Conservation (phyloP, 768 basidiomycete genomes). For the Lactarius hengduanensis region DNA sequence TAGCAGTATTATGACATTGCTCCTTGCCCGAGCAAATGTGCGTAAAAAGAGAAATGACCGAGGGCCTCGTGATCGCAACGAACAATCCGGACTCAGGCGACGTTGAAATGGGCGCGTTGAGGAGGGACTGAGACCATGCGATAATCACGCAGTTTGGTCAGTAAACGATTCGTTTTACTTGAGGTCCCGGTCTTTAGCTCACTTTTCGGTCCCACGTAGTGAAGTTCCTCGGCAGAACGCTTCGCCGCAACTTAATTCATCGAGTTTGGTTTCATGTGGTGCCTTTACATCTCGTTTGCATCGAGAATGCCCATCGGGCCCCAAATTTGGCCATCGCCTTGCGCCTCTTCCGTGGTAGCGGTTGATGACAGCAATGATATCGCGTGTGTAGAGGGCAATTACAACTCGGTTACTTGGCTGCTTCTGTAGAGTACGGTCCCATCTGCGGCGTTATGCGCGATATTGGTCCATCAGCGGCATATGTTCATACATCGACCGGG, state of each 20-base stretch:
- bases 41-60: constrained; percentile 84
- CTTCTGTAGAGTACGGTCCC: constrained; percentile 8
- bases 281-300: neutral
- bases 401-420: neutral
- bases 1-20: constrained; percentile 70
- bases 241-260: neutral
- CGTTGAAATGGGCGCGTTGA: constrained; percentile 50
- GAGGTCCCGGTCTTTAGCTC: constrained; percentile 8
- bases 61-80: constrained; percentile 62
- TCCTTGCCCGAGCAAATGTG: constrained; percentile 90
- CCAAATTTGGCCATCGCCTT: neutral
- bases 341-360: constrained; percentile 18
- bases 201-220: neutral
- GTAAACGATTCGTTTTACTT: neutral
- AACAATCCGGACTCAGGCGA: constrained; percentile 49
- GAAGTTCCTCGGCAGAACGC: constrained; percentile 6
- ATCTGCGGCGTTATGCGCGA: constrained; percentile 19
- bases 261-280: neutral
- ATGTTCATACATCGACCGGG: constrained; percentile 1
- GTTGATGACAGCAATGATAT: neutral
- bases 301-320: neutral
- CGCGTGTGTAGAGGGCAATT: neutral
- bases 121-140: constrained; percentile 44
- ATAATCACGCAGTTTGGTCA: constrained; percentile 22
- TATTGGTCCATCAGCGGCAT: constrained; percentile 9